Conservation (phyloP, 2,329 filamentous ascomycete species). For the Stagonosporopsis chrysanthemi region DNA sequence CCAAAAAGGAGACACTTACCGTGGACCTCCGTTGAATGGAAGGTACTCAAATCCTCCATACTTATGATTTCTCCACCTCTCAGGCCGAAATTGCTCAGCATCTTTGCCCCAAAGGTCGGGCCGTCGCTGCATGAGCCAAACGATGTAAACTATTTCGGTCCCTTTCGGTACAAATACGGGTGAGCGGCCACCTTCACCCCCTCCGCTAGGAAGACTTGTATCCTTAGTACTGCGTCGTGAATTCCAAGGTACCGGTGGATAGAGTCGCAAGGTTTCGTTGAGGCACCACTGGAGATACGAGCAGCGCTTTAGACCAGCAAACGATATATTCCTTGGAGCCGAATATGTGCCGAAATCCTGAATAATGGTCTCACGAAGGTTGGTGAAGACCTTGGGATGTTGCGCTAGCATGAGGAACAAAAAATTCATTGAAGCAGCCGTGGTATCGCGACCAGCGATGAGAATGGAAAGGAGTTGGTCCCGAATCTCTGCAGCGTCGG, state of each 20-base stretch:
- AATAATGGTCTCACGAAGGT: constrained; percentile 39
- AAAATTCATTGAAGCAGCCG: constrained; percentile 70
- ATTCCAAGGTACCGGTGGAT: constrained; percentile 34
- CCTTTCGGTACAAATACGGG: constrained; percentile 36
- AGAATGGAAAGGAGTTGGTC: constrained; percentile 72
- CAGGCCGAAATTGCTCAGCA: constrained; percentile 32
- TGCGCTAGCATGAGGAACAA: constrained; percentile 46
- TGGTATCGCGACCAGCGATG: constrained; percentile 84
- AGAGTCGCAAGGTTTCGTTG: constrained; percentile 35
- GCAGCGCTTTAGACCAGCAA: constrained; percentile 19
- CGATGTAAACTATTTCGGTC: constrained; percentile 17
- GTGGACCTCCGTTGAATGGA: constrained; percentile 36
- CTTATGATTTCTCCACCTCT: constrained; percentile 26
- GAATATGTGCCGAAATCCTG: constrained; percentile 49
- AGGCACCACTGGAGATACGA: constrained; percentile 32
- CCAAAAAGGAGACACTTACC: too few relatives aligned
- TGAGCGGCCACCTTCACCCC: constrained; percentile 30
- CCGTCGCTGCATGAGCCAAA: constrained; percentile 29
- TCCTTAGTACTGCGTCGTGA: constrained; percentile 28
- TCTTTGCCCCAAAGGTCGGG: constrained; percentile 33
- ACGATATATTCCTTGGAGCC: constrained; percentile 11
- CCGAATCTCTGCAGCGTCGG: constrained; percentile 34
- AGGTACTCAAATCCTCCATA: constrained; percentile 29
- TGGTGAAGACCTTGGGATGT: constrained; percentile 46
- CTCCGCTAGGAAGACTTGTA: constrained; percentile 40